Base-by-base conservation (phyloP, 768 basidiomycete genomes). In the Kwoniella botswanensis region DNA sequence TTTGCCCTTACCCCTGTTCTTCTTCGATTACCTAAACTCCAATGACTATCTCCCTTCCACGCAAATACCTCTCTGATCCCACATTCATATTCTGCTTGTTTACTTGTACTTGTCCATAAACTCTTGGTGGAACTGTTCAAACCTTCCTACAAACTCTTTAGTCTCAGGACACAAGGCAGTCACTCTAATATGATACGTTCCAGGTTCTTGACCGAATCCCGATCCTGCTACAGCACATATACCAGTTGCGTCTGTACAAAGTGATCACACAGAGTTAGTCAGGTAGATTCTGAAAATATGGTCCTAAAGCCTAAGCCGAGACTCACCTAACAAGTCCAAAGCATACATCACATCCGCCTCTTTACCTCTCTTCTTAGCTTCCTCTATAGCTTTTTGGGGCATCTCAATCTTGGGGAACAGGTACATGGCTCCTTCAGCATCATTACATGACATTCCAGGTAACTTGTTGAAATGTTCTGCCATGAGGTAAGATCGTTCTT, bases 151-250 rank as follows among this genome's bases (percentile, higher is more conserved):
- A 81, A 94, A 98, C 77, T 94, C 93, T 56, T 96, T 95, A 18
- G 93, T 93, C 52, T 93, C 93, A 4, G 94, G 94, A 78, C 94
- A 97, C 74, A 98, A 85, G 77, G 96, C 97, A 9, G 97, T 99
- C 82, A 98, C 85, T 44, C 96, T 86, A 81, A 97, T 91, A 84
- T 99, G 96, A 84, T 89, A 90, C 79, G 94, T 91, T 26, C 92
- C 93, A 61, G 91, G 90, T 84, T 88, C 91, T 86, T 98, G 95
- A 4, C 95, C 95, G 82, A 99, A 99, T 0, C 96, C 96, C 59
- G 90, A 90, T 0, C 96, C 96, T 5, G 94, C 93, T 4, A 98
- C 92, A 22, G 92, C 92, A 78, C 94, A 97, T 73, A 98, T 97
- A 70, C 84, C 84, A 1, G 84, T 84, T 21, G 81, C 82, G 70